Conservation (phyloP, 2,329 filamentous ascomycete species). For the Monilinia polystroma region DNA sequence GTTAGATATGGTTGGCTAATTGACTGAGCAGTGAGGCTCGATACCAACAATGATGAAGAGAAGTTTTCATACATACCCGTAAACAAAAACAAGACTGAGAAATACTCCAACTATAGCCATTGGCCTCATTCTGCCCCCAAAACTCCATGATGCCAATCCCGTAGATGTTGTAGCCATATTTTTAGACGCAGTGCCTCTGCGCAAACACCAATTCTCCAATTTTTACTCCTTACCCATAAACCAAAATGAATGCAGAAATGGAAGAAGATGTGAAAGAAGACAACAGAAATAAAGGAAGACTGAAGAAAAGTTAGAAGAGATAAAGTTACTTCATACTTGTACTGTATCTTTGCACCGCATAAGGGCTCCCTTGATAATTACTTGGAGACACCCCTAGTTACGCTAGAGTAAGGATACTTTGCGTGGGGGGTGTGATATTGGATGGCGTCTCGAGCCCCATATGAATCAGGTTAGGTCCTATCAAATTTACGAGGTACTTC, state of each 20-base stretch:
- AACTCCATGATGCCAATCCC: not conserved
- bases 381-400: not conserved
- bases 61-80: constrained; percentile 7
- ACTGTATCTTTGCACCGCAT: not conserved
- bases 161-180: not conserved
- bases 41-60: too few species aligned
- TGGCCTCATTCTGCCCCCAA: constrained; percentile 4
- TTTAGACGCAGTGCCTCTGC: not conserved
- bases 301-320: not conserved
- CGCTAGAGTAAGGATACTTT: not conserved
- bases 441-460: not conserved
- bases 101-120: constrained; percentile 1
- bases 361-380: not conserved
- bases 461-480: not conserved
- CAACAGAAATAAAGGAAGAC: not conserved
- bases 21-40: not conserved
- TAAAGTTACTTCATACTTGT: not conserved
- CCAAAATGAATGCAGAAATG: not conserved
- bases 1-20: not conserved
- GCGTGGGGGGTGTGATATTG: not conserved
- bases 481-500: not conserved
- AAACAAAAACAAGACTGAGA: constrained; percentile 8
- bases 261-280: not conserved
- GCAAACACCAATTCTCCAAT: not conserved
- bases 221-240: not conserved